Evolutionary conservation across 805 yeast genomes (phyloP).

Genomic region (Wickerhamiella musiphila): DNA sequence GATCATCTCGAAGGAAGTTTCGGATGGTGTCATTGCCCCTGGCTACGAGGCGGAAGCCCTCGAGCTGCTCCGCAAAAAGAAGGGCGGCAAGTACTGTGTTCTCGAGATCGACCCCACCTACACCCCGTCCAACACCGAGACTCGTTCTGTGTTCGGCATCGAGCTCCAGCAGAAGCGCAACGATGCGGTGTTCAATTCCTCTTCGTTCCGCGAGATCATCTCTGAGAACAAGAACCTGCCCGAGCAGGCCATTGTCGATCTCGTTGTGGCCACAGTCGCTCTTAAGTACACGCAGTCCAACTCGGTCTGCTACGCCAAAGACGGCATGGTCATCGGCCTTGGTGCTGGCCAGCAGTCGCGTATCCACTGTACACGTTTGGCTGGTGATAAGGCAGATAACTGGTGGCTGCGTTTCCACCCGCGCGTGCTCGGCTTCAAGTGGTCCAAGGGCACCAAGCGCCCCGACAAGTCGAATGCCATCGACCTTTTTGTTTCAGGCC

Average conservation of each 20-base stretch:
- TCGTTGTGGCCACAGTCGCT: slow-evolving; percentile 94
- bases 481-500: slow-evolving; percentile 80
- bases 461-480: slow-evolving; percentile 98
- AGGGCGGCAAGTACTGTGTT: slow-evolving; percentile 93
- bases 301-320: slow-evolving; percentile 95
- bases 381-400: slow-evolving; percentile 98
- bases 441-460: slow-evolving; percentile 97
- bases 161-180: slow-evolving; percentile 93
- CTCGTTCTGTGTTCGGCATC: slow-evolving; percentile 92
- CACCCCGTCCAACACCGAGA: slow-evolving; percentile 64
- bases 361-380: slow-evolving; percentile 97
- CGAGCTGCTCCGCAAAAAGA: slow-evolving; percentile 74
- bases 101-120: slow-evolving; percentile 91
- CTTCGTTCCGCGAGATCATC: slow-evolving; percentile 82
- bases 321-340: slow-evolving; percentile 97
- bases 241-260: slow-evolving; percentile 82
- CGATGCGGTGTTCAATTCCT: slow-evolving; percentile 85
- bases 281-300: slow-evolving; percentile 96
- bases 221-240: slow-evolving; percentile 73
- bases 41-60: slow-evolving; percentile 88
- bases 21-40: slow-evolving; percentile 98
- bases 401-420: slow-evolving; percentile 99
- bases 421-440: slow-evolving; percentile 73
- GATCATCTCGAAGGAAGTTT: slow-evolving; percentile 91
- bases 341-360: slow-evolving; percentile 99